Conservation (phyloP, 805 yeast genomes). For the Metschnikowia cerradonensis region DNA sequence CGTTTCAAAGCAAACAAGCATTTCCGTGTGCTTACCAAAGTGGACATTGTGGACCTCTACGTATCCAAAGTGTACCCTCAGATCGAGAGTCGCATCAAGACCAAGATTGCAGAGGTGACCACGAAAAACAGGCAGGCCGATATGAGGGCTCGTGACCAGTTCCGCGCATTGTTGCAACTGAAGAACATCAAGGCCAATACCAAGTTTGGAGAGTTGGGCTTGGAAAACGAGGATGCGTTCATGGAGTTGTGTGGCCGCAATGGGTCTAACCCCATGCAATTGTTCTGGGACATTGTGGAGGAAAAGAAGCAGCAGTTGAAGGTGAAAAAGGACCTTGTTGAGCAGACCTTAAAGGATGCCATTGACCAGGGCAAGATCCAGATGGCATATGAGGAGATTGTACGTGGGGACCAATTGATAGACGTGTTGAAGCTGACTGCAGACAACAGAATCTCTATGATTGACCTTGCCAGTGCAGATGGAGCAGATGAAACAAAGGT, state of each 20-base stretch:
- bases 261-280: constrained; percentile 74
- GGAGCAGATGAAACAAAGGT: constrained; percentile 23
- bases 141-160: constrained; percentile 61
- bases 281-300: constrained; percentile 71
- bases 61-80: constrained; percentile 34
- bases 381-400: constrained; percentile 16
- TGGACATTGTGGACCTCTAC: constrained; percentile 59
- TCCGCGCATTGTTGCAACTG: constrained; percentile 43
- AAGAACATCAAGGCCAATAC: constrained; percentile 45
- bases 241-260: constrained; percentile 62
- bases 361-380: constrained; percentile 7
- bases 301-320: constrained; percentile 53
- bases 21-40: constrained; percentile 46
- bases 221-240: constrained; percentile 57
- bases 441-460: constrained; percentile 27
- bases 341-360: constrained; percentile 43
- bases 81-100: constrained; percentile 19
- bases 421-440: constrained; percentile 16
- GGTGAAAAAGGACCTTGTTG: constrained; percentile 57
- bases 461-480: constrained; percentile 17
- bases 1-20: constrained; percentile 59
- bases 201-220: constrained; percentile 52
- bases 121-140: constrained; percentile 51
- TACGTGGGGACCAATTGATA: constrained; percentile 19
- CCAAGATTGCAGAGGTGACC: constrained; percentile 23